Conservation (phyloP, 495 filamentous ascomycete species). For the Cladorrhinum samala region DNA sequence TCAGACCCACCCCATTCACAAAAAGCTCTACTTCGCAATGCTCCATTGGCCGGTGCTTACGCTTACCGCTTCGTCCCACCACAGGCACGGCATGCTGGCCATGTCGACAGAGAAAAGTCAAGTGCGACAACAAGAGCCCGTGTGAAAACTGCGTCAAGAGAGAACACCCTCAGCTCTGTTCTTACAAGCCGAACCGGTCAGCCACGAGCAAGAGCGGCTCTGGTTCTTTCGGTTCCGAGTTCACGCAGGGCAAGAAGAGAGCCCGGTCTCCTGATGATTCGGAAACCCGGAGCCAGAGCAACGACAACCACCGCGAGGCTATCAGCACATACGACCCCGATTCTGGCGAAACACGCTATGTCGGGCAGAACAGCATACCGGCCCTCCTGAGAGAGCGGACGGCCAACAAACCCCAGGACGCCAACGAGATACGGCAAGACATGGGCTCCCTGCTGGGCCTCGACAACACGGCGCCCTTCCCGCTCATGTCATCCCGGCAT, state of each 20-base stretch:
- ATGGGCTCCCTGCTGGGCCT: conserved; percentile 76
- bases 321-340: conserved; percentile 46
- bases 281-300: conserved; percentile 30
- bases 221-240: conserved; percentile 21
- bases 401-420: conserved; percentile 40
- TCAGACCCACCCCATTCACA: not conserved
- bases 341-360: conserved; percentile 57
- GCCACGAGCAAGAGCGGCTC: conserved; percentile 42
- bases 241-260: conserved; percentile 35
- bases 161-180: conserved; percentile 64
- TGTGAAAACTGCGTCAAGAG: conserved; percentile 70
- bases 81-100: conserved; percentile 63
- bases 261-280: conserved; percentile 41
- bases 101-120: conserved; percentile 67
- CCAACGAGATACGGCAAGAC: conserved; percentile 49
- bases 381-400: conserved; percentile 61
- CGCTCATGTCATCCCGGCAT: conserved; percentile 69
- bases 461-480: conserved; percentile 80
- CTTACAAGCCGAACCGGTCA: conserved; percentile 63
- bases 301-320: conserved; percentile 37
- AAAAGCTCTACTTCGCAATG: not conserved
- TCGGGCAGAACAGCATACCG: conserved; percentile 59
- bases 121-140: conserved; percentile 66
- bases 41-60: no score
- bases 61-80: not conserved